Percentiles rank a stretch among this genome's conserved stretches.
These are phyloP conservation scores for Trichosporon coremiiforme DNA, from an alignment of 1,284 basidiomycete species.

Conservation along the genomic window DNA sequence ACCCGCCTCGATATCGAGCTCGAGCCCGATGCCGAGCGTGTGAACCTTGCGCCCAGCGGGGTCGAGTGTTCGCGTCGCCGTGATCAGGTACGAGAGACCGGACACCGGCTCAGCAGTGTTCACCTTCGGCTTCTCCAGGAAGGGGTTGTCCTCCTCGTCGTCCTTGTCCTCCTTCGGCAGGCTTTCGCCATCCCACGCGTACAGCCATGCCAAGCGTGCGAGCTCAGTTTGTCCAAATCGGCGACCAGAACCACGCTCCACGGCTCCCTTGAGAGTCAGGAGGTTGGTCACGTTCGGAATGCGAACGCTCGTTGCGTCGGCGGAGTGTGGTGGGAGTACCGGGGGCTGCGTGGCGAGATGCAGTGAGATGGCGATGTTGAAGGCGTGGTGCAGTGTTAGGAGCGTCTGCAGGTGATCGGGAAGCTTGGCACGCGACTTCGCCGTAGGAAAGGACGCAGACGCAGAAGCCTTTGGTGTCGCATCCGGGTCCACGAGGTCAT, in stretches of 20 bases:
- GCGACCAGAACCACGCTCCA: conserved; percentile 51
- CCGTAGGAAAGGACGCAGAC: no score
- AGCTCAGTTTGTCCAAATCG: conserved; percentile 53
- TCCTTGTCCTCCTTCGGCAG: conserved; percentile 38
- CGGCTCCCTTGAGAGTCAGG: conserved; percentile 46
- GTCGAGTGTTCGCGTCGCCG: conserved; percentile 53
- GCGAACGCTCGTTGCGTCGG: conserved; percentile 38
- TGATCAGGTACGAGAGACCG: conserved; percentile 49
- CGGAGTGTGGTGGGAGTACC: conserved; percentile 51
- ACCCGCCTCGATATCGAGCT: conserved; percentile 49
- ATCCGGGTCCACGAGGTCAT: conserved; percentile 11
- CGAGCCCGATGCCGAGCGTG: conserved; percentile 54
- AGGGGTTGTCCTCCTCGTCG: conserved; percentile 31
- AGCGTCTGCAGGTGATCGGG: conserved; percentile 53
- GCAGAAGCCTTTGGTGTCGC: not conserved
- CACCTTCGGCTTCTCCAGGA: conserved; percentile 29
- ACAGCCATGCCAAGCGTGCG: conserved; percentile 54
- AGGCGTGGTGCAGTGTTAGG: conserved; percentile 50
- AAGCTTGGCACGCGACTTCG: conserved; percentile 27
- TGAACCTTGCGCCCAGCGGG: conserved; percentile 43
- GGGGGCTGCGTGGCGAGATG: conserved; percentile 56
- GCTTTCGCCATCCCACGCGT: conserved; percentile 52
- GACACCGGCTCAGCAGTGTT: conserved; percentile 17
- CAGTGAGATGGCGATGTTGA: conserved; percentile 54
- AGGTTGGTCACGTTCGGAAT: conserved; percentile 53